These are phyloP conservation scores for Sporothrix pseudoabietina DNA, from an alignment of 2,329 filamentous ascomycete species.

Conservation along the genomic window DNA sequence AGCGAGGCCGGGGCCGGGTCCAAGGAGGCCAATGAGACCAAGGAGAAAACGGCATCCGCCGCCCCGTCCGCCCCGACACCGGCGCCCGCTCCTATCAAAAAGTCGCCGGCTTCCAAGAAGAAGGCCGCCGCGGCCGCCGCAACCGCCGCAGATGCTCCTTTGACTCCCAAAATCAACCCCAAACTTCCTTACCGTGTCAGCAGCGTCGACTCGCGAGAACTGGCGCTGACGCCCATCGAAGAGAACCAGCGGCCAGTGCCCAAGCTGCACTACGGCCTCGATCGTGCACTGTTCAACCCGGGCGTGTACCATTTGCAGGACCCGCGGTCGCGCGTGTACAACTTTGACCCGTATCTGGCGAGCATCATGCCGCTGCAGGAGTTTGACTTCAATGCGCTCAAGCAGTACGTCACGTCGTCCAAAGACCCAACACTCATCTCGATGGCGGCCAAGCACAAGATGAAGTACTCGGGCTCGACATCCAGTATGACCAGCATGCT, in stretches of 20 bases:
- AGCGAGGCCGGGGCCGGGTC: too few species aligned
- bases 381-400: slow-evolving; percentile 87
- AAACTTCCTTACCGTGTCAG: slow-evolving; percentile 33
- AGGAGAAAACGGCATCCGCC: background rate
- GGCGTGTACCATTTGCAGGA: slow-evolving; percentile 93
- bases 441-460: slow-evolving; percentile 66
- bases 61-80: background rate
- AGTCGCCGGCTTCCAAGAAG: background rate
- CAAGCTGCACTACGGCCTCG: slow-evolving; percentile 70
- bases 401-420: slow-evolving; percentile 88
- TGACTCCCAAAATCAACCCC: background rate
- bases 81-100: background rate
- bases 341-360: slow-evolving; percentile 93
- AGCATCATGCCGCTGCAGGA: slow-evolving; percentile 90
- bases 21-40: background rate
- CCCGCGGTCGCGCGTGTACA: slow-evolving; percentile 82
- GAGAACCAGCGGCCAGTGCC: slow-evolving; percentile 53
- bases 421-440: slow-evolving; percentile 72
- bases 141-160: background rate
- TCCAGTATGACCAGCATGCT: slow-evolving; percentile 92
- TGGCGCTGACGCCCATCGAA: slow-evolving; percentile 42
- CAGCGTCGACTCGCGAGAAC: slow-evolving; percentile 37
- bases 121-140: background rate
- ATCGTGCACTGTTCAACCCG: slow-evolving; percentile 91
- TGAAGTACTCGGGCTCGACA: slow-evolving; percentile 90